Base-by-base conservation (phyloP, 495 filamentous ascomycete genomes). In the Penicillium canariense region DNA sequence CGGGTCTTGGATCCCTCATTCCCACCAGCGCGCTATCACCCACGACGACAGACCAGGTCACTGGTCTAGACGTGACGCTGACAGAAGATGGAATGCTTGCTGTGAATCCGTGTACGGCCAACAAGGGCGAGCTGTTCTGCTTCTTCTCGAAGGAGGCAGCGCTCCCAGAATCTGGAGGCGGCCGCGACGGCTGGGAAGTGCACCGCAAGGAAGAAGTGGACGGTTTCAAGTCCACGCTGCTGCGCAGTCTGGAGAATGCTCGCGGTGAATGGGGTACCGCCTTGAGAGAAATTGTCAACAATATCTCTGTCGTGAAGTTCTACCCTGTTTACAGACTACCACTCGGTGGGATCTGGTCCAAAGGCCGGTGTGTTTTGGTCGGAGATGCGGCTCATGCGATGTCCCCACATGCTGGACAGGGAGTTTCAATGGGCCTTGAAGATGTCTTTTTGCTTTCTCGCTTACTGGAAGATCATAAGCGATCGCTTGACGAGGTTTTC, bases 241-340 rank as follows among this genome's bases (percentile, higher is more conserved):
- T 64, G 14, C 25, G 43, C 8, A 56, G 68, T 25, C 61, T 82
- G 5, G 56, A 60, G 5, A 44, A 69, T 12, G 72, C 72, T 0
- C 70, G 72, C 32, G 68, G 68, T 1, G 55, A 70, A 22, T 81
- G 78, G 77, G 65, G 64, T 2, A 67, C 75, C 27, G 52, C 71
- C 1, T 57, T 84, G n/a, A 63, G 65, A 8, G 56, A 70, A 3
- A 58, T 81, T 23, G 48, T 81, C 4, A 30, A 58, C n/a, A 60
- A 61, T 2, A 74, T 68, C 5, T 66, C 66, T 1, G 49, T 72
- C 1, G 63, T 82, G 28, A 70, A 73, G 47, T 73, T 82, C 35
- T 81, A 80, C 40, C 81, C 77, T 17, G 70, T 75, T 11, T 82
- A 75, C 65, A 68, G 71, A 17, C 68, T 77, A 23, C 74, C 72